A percentile compares a stretch with the other conserved stretches of the same genome.
Conservation (phyloP, 2,329 filamentous ascomycete genomes). For the Paecilomyces formosus region DNA sequence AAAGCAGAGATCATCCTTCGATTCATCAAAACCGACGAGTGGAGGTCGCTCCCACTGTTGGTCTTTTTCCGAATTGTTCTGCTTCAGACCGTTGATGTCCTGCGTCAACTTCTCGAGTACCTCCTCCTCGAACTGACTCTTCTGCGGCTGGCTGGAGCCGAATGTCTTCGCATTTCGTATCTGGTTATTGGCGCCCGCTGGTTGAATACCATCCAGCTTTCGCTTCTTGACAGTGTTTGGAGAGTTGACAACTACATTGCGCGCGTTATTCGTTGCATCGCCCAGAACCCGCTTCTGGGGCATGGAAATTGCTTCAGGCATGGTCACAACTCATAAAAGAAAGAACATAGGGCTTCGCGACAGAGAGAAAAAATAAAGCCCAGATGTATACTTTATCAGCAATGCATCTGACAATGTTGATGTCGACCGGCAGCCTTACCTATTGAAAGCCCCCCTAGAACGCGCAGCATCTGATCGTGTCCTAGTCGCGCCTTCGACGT, state of each 20-base stretch:
- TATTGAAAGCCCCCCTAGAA: background rate
- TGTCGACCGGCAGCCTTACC: background rate
- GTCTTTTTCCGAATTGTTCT: slow-evolving; percentile 83
- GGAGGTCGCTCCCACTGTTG: slow-evolving; percentile 76
- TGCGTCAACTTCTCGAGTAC: slow-evolving; percentile 94
- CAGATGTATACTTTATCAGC: background rate
- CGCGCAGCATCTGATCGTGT: slow-evolving; percentile 9
- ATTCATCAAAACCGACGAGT: slow-evolving; percentile 54
- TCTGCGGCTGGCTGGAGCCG: slow-evolving; percentile 60
- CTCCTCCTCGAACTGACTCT: slow-evolving; percentile 88
- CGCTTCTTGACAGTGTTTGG: slow-evolving; percentile 64
- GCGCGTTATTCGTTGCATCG: slow-evolving; percentile 58
- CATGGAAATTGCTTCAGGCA: slow-evolving; percentile 33
- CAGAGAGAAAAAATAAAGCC: background rate
- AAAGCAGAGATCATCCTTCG: slow-evolving; percentile 68
- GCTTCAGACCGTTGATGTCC: slow-evolving; percentile 77
- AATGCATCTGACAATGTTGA: background rate
- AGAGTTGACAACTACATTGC: slow-evolving; percentile 52
- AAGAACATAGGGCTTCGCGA: background rate
- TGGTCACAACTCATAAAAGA: slow-evolving; percentile 16
- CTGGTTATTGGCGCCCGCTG: slow-evolving; percentile 50
- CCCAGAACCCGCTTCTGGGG: slow-evolving; percentile 68
- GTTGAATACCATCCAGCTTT: slow-evolving; percentile 57
- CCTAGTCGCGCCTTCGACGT: slow-evolving; percentile 11
- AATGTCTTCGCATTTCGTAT: slow-evolving; percentile 53